Base-by-base conservation (phyloP, 768 basidiomycete genomes). In the Tulasnella sp. region DNA sequence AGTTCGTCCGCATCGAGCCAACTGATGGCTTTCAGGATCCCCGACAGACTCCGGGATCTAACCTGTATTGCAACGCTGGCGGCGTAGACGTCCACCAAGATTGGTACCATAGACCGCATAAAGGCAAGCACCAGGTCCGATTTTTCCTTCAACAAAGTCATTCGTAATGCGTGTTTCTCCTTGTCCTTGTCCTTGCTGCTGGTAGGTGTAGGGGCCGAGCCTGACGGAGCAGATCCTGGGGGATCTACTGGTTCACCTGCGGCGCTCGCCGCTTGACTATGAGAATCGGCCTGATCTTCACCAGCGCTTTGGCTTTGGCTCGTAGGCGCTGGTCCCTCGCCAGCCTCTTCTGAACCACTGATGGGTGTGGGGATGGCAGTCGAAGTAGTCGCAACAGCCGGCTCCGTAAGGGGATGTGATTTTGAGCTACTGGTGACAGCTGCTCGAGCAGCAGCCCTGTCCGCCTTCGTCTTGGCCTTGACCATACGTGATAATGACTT, bases 11-110 rank as follows among this genome's bases (percentile, higher is more conserved):
- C 78, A 58, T 90, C 85, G 48, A 90, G 75, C 71, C 93, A 98
- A 63, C 89, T 87, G 59, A 95, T 82, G 2, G 95, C 92, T 70
- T 97, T 96, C 64, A 96, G 72, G 51, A 98, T 67, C 1, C 86
- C 91, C 0, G 84, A 87, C 63, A 98, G 75, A 0, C 92, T 90
- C 74, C 95, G 94, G 44, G 87, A 81, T 61, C 96, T 80, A 10
- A 98, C 84, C 2, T 88, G 83, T 0, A 85, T 81, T 51, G 85
- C 83, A 26, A 98, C 94, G 69, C 91, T 96, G 29, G 96, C 95
- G n/a, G 94, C 88, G 71, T 97, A 98, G n/a, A 99, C 94, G 66
- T 98, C 96, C 61, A 98, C 85, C 58, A 99, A 79, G 58, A 96
- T 91, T 0, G 96, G 96, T 0, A 97, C 84, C 66, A 92, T 82